These are phyloP conservation scores for Calonectria leucothoes DNA, from an alignment of 2,329 filamentous ascomycete genomes.

Conservation along the genomic window DNA sequence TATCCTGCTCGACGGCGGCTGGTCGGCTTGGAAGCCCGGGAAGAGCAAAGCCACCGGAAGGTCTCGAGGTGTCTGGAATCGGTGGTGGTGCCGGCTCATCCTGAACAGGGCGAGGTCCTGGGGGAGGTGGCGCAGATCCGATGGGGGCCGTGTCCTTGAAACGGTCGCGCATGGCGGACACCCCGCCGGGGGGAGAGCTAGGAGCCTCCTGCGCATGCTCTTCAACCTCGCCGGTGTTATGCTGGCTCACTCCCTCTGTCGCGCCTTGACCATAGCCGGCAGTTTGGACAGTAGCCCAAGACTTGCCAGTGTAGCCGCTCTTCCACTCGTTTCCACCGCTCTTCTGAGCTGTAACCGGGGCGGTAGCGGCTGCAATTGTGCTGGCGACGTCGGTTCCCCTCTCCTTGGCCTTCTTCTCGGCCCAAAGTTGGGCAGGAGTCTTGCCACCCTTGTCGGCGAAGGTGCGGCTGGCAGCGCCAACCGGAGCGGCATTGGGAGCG, in stretches of 20 bases:
- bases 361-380: slow-evolving; percentile 54
- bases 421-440: slow-evolving; percentile 96
- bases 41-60: slow-evolving; percentile 80
- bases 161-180: slow-evolving; percentile 82
- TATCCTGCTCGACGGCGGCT: slow-evolving; percentile 65
- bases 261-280: slow-evolving; percentile 71
- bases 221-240: slow-evolving; percentile 70
- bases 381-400: slow-evolving; percentile 62
- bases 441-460: slow-evolving; percentile 97
- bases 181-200: slow-evolving; percentile 69
- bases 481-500: slow-evolving; percentile 65
- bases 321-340: slow-evolving; percentile 83
- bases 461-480: slow-evolving; percentile 87
- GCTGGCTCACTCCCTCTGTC: slow-evolving; percentile 60
- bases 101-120: slow-evolving; percentile 51
- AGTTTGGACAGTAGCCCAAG: slow-evolving; percentile 87
- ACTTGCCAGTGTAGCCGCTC: slow-evolving; percentile 90
- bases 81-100: slow-evolving; percentile 61
- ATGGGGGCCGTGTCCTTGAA: slow-evolving; percentile 84
- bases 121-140: slow-evolving; percentile 57
- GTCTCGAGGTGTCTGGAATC: slow-evolving; percentile 72
- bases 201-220: slow-evolving; percentile 62
- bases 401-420: slow-evolving; percentile 93
- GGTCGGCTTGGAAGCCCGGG: slow-evolving; percentile 78
- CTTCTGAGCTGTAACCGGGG: slow-evolving; percentile 73